Conservation (phyloP, 1,139 yeast genomes). For the Taphrina deformans region DNA sequence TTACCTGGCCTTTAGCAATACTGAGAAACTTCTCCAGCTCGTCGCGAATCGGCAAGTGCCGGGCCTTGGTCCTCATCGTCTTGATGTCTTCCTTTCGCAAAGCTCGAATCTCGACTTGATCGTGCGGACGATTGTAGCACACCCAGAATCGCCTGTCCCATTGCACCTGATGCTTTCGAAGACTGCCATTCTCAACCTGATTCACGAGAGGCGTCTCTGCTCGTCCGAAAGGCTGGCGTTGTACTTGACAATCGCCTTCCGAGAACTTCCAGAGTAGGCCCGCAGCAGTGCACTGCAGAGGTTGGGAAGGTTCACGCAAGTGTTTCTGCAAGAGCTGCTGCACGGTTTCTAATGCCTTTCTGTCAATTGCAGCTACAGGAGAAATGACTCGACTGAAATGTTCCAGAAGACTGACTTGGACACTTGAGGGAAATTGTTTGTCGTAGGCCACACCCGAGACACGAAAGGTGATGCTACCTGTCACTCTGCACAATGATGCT, state of each 20-base stretch:
- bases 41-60: neutral
- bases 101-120: neutral
- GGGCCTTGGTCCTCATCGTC: neutral
- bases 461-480: neutral
- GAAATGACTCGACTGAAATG: neutral
- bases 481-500: neutral
- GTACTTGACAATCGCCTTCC: neutral
- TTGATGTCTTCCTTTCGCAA: constrained; percentile 12
- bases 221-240: constrained; percentile 14
- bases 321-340: neutral
- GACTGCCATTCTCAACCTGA: too few species aligned
- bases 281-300: constrained; percentile 3
- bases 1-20: neutral
- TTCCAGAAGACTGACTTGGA: neutral
- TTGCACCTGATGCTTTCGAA: neutral
- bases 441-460: neutral
- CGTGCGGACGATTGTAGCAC: neutral
- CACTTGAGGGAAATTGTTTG: neutral
- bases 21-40: neutral
- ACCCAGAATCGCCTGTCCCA: constrained; percentile 28
- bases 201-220: neutral
- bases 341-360: neutral
- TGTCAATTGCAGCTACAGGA: neutral
- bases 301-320: too few species aligned
- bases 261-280: constrained; percentile 7